Evolutionary conservation across 148 eudicot species (phyloP).

Genomic region (Polygonum maritimum): DNA sequence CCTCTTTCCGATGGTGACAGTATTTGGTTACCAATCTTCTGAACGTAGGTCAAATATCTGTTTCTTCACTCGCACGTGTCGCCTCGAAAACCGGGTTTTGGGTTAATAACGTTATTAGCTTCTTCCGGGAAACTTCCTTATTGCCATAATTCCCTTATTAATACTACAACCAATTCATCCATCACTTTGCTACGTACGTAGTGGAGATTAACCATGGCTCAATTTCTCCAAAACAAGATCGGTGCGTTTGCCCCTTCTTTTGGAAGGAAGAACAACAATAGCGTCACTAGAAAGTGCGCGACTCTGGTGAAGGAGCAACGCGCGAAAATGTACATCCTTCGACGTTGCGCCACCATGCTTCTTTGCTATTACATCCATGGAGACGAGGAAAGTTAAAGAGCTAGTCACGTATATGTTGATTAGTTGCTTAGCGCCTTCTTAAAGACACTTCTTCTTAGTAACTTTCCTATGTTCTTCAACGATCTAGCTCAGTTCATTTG

Average conservation of each 20-base stretch:
- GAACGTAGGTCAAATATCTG: not conserved
- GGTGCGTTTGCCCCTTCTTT: not conserved
- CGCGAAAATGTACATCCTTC: constrained; percentile 65
- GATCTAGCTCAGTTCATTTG: not conserved
- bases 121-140: not conserved
- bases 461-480: not conserved
- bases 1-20: not conserved
- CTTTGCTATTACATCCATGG: constrained; percentile 78
- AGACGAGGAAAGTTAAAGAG: constrained; percentile 29
- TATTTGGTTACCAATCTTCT: not conserved
- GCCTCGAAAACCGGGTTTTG: not conserved
- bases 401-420: not conserved
- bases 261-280: not conserved
- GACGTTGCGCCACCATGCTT: constrained; percentile 89
- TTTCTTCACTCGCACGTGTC: not conserved
- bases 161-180: not conserved
- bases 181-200: not conserved
- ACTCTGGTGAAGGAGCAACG: constrained; percentile 71
- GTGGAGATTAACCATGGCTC: not conserved
- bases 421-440: not conserved
- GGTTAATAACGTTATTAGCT: not conserved
- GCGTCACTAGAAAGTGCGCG: constrained; percentile 60
- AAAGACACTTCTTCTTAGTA: not conserved
- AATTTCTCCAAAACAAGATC: not conserved
- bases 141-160: not conserved